Percentiles rank a stretch among this genome's conserved stretches.
These are phyloP conservation scores for Trametes gibbosa DNA, from an alignment of 768 basidiomycete species.

Conservation along the genomic window DNA sequence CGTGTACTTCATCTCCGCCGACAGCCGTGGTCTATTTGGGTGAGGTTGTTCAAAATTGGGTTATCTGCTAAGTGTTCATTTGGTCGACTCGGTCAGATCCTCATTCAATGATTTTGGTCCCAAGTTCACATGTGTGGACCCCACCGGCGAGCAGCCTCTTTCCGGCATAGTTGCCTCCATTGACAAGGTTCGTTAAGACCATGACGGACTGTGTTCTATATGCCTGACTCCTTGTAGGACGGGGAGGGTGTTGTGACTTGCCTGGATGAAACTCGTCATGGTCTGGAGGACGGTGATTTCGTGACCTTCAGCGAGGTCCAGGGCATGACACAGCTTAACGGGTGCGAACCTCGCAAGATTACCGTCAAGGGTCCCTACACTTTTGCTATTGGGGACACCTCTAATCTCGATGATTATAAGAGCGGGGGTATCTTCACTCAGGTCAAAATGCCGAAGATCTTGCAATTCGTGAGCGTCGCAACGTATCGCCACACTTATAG, in stretches of 20 bases:
- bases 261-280: slow-evolving; percentile 95
- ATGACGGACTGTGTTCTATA: not conserved
- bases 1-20: slow-evolving; percentile 88
- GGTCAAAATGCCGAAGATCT: slow-evolving; percentile 97
- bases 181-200: slow-evolving; percentile 57
- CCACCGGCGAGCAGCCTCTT: slow-evolving; percentile 95
- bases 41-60: slow-evolving; percentile 34
- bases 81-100: slow-evolving; percentile 47
- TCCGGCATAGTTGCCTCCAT: slow-evolving; percentile 95
- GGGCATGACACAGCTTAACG: slow-evolving; percentile 91
- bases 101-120: slow-evolving; percentile 96
- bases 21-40: slow-evolving; percentile 94
- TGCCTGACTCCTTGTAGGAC: slow-evolving; percentile 44
- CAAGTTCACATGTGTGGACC: slow-evolving; percentile 93
- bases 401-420: slow-evolving; percentile 71
- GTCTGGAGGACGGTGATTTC: slow-evolving; percentile 97
- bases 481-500: not conserved
- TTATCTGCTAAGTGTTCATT: not conserved
- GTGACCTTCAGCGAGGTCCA: slow-evolving; percentile 96
- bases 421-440: slow-evolving; percentile 94
- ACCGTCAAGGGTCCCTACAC: slow-evolving; percentile 97
- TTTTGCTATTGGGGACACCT: slow-evolving; percentile 92
- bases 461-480: slow-evolving; percentile 76
- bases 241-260: slow-evolving; percentile 93
- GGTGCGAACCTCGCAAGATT: slow-evolving; percentile 87